phyloP scores from a whole-genome alignment of 2,329 filamentous ascomycete genomes.

The Nothomitra cinnamomea region DNA sequence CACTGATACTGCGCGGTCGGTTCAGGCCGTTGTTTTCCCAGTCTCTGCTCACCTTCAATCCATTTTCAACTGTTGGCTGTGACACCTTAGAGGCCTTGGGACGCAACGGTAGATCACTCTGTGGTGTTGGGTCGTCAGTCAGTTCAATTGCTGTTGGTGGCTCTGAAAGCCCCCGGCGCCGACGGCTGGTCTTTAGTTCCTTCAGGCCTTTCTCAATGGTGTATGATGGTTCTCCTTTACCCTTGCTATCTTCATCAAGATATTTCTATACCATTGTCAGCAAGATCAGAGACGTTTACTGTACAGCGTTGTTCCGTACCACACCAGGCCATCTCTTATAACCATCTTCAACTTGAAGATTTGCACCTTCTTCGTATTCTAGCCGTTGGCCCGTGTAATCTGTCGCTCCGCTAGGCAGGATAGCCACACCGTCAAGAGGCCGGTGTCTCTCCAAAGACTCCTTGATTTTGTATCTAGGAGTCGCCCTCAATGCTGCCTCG shows the following conservation, averaged over 20 bases:
- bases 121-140: background rate
- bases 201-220: conserved; percentile 52
- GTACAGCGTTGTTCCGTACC: conserved; percentile 35
- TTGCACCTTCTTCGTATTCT: conserved; percentile 69
- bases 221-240: conserved; percentile 64
- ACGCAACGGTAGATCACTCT: background rate
- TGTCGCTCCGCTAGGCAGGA: conserved; percentile 52
- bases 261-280: conserved; percentile 32
- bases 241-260: conserved; percentile 60
- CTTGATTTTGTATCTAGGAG: conserved; percentile 57
- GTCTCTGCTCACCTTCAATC: too few relatives aligned
- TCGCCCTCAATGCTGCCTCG: conserved; percentile 61
- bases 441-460: conserved; percentile 58
- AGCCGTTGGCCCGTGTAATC: conserved; percentile 56
- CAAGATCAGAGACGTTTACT: too few relatives aligned
- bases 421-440: conserved; percentile 65
- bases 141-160: conserved; percentile 1
- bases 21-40: background rate
- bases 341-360: conserved; percentile 63
- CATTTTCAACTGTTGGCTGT: too few relatives aligned
- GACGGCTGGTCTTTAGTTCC: conserved; percentile 29
- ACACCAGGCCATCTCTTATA: conserved; percentile 61
- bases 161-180: conserved; percentile 3
- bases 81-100: background rate
- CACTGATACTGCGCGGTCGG: background rate